Percentiles rank a stretch among this genome's conserved stretches.
phyloP scores from a whole-genome alignment of 306 rosid species.

The Morella rubra region DNA sequence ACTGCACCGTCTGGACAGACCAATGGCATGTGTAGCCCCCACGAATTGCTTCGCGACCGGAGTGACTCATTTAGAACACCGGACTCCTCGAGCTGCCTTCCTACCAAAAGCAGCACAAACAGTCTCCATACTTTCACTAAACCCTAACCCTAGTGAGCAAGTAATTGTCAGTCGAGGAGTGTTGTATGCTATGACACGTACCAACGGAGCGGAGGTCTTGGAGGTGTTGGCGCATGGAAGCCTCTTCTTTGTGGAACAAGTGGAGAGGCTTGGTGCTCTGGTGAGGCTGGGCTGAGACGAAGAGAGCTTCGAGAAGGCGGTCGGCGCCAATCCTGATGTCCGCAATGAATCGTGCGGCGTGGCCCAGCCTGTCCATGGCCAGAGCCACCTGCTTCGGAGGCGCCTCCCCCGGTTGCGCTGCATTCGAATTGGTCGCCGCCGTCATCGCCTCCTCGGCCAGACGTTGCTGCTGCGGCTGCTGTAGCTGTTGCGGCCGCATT shows the following conservation, averaged over 20 bases:
- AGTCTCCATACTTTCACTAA: background rate
- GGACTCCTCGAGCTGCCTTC: conserved; percentile 82
- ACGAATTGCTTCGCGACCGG: conserved; percentile 73
- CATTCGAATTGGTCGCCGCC: conserved; percentile 38
- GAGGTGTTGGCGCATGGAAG: conserved; percentile 81
- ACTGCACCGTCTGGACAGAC: conserved; percentile 95
- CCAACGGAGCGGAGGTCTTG: conserved; percentile 82
- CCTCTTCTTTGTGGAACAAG: conserved; percentile 68
- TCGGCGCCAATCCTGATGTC: conserved; percentile 90
- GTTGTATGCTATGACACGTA: conserved; percentile 1
- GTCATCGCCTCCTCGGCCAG: conserved; percentile 40
- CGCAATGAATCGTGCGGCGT: conserved; percentile 82
- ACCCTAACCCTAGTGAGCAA: conserved; percentile 14
- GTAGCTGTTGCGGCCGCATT: conserved; percentile 22
- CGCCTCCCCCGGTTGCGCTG: conserved; percentile 61
- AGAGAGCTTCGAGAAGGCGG: conserved; percentile 83
- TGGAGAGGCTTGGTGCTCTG: conserved; percentile 70
- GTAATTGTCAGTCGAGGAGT: background rate
- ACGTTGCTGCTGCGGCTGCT: conserved; percentile 48
- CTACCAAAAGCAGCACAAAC: conserved; percentile 36
- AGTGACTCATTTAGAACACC: conserved; percentile 82
- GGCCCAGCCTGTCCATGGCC: conserved; percentile 82
- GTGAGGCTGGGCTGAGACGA: conserved; percentile 66
- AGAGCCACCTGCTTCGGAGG: conserved; percentile 93
- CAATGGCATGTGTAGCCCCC: conserved; percentile 95